Evolutionary conservation across 495 filamentous ascomycete genomes (phyloP), one percentile per base, ranked within the genome.

Genomic region (Trichoderma virens): DNA sequence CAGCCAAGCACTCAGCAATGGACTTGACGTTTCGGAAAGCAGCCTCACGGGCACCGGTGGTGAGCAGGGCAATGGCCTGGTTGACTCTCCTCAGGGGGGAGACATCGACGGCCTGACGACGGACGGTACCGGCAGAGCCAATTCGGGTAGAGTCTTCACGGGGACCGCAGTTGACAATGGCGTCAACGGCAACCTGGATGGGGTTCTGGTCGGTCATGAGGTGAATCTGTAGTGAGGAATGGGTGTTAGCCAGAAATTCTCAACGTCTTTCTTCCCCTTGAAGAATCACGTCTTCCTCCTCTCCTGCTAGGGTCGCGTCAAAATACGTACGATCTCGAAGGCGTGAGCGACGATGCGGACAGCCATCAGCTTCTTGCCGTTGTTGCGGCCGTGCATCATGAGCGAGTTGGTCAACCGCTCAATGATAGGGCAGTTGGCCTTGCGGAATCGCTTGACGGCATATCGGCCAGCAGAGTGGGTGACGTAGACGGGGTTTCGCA

Each of bases 381-480:
- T 98, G 88, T 99, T 99, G 81, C 94, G 95, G 77, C 94, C 94
- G 86, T 99, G 96, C 95, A 98, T 98, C 94, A 99, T 99, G 71
- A 99, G 87, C 30, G 94, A 98, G 87, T 99, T 99, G 83, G 95
- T 98, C 66, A 99, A 88, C 78, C 94, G 93, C 90, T 99, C 94
- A 73, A 99, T 96, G 86, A 99, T 98, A 70, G 94, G 94, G 89
- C 94, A 98, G 87, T 98, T 93, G 76, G 95, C 93, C 87, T 99
- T 99, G 83, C 94, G 89, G 91, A 99, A 99, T 72, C 94, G 89
- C 90, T 99, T 99, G 80, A 89, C 87, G 77, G 94, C 94, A 84
- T 97, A 98, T 74, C 94, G 92, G 76, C 94, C 94, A 73, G 95
- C 95, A 69, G 94, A 95, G 85, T 99, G 94, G 72, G 94, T 90